A percentile compares a stretch with the other conserved stretches of the same genome.
phyloP scores from a whole-genome alignment of 352 stramenopile species.

The Globisporangium nunn region DNA sequence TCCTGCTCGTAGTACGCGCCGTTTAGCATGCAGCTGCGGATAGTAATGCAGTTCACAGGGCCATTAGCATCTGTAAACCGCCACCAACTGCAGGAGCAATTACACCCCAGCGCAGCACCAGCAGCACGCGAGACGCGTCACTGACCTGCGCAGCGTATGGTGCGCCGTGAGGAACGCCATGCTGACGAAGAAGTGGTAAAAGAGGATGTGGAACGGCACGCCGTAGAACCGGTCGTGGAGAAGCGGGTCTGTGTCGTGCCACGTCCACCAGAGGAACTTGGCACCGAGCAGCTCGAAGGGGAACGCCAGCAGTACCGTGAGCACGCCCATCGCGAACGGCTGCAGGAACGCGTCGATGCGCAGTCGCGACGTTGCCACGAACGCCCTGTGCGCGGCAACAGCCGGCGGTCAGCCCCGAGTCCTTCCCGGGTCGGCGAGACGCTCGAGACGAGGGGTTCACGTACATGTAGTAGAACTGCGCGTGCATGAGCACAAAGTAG shows the following conservation, averaged over 20 bases:
- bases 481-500: slow-evolving; percentile 59
- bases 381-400: slow-evolving; percentile 31
- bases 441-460: neutral
- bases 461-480: slow-evolving; percentile 78
- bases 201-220: slow-evolving; percentile 56
- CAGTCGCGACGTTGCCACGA: slow-evolving; percentile 57
- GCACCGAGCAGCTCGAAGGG: slow-evolving; percentile 70
- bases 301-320: slow-evolving; percentile 51
- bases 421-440: too few relatives aligned
- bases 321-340: slow-evolving; percentile 52
- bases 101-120: neutral
- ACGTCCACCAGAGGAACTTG: slow-evolving; percentile 85
- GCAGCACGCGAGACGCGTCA: neutral
- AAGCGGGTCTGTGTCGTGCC: slow-evolving; percentile 74
- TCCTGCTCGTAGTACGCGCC: slow-evolving; percentile 58
- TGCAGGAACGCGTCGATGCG: slow-evolving; percentile 71
- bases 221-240: slow-evolving; percentile 52
- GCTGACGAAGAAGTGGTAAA: slow-evolving; percentile 61
- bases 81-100: neutral
- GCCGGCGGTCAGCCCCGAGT: neutral
- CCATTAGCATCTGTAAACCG: neutral
- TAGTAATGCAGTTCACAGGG: neutral
- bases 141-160: slow-evolving; percentile 50
- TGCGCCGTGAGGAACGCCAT: slow-evolving; percentile 43
- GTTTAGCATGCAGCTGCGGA: slow-evolving; percentile 36